Percentiles rank a stretch among this genome's conserved stretches.
phyloP scores from a whole-genome alignment of 441 rosid genomes.

The Flueggea neowawraea region DNA sequence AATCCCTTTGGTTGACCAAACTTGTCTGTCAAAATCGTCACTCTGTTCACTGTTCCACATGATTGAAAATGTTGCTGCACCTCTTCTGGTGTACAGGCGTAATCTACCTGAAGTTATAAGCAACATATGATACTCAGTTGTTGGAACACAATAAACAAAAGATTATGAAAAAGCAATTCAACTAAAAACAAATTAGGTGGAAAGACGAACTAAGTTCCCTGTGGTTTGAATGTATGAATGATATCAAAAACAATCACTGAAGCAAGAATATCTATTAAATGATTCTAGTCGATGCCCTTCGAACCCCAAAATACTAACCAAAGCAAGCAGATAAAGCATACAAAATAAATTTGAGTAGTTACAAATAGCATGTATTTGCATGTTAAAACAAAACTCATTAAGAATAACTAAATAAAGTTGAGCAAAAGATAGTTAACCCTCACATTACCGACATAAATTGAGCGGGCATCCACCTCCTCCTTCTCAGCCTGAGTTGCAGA shows the following conservation, averaged over 20 bases:
- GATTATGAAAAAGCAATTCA: neutral
- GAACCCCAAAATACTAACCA: too few relatives aligned
- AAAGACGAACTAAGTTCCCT: too few relatives aligned
- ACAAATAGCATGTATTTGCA: neutral
- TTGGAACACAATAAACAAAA: neutral
- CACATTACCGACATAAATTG: conserved; percentile 70
- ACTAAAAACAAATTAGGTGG: neutral
- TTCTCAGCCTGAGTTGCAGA: conserved; percentile 44
- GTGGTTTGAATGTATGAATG: too few relatives aligned
- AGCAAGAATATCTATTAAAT: too few relatives aligned
- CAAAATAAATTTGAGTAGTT: neutral
- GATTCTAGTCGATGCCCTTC: too few relatives aligned
- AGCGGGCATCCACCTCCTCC: conserved; percentile 67
- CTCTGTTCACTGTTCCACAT: conserved; percentile 93
- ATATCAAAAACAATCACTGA: too few relatives aligned
- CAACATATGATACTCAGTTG: neutral
- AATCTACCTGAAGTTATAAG: conserved; percentile 65
- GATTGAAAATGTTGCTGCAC: conserved; percentile 97
- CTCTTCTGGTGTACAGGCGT: conserved; percentile 95
- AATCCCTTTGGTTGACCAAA: conserved; percentile 95
- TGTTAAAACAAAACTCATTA: neutral
- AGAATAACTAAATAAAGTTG: neutral
- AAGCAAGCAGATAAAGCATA: too few relatives aligned
- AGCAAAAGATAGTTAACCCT: conserved; percentile 29
- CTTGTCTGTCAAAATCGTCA: conserved; percentile 91